Base-by-base conservation (phyloP, 2,329 filamentous ascomycete species). In the Fusarium hostae region DNA sequence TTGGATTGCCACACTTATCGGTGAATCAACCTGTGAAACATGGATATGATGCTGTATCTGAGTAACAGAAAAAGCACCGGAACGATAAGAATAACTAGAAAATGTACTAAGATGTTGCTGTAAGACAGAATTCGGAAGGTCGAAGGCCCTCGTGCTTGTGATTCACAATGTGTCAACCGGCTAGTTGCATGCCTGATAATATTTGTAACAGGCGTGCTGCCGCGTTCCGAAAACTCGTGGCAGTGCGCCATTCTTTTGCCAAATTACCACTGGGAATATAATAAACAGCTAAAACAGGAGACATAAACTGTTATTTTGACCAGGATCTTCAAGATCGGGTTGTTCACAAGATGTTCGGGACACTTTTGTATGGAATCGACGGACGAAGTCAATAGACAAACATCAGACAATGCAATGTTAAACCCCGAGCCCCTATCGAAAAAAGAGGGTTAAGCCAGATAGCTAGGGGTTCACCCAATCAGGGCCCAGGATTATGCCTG, bases 181-280 rank as follows among this genome's bases (percentile, higher is more conserved):
- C 16, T 54, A 48, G 40, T 50, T 65, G 48, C 61, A 67, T 72
- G 52, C 26, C 69, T 50, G 61, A 57, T 26, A 32, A 54, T 55
- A 22, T 24, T 24, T 67, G 57, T 30, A 70, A 44, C 43, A 57
- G 39, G 57, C 32, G 43, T 68, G 32, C 62, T 51, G 52, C 40
- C 35, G 52, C 41, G 26, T 56, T 47, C 48, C 41, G 66, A 70
- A 55, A 30, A 35, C 11, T 26, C 39, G 22, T 30, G 10, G 40
- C 39, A 45, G 41, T 50, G n/a, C 10, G 15, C 15, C 30, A 22
- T 34, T 20, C 39, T 22, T 13, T 18, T 22, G 12, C 18, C 34
- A 26, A n/a, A 20, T 15, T 12, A 16, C 8, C n/a, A 22, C 35
- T 9, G 12, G 39, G 20, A n/a, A 28, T 34, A 13, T n/a, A 26